Evolutionary conservation across 2,329 filamentous ascomycete species (phyloP).

Genomic region (Dothistroma pini): DNA sequence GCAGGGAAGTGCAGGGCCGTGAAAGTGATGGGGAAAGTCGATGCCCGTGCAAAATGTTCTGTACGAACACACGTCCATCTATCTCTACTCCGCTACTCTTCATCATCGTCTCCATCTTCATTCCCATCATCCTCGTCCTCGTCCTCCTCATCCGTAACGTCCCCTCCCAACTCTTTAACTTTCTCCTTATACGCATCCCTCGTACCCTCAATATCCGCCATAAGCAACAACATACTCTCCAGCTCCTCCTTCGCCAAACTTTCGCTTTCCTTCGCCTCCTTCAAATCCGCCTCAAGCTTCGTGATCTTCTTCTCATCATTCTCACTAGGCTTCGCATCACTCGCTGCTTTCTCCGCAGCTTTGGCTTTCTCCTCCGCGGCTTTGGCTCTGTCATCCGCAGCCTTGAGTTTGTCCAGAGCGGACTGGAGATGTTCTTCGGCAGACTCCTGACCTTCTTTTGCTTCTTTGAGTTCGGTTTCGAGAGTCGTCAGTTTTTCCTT

Average conservation of each 20-base stretch:
- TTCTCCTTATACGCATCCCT: constrained; percentile 29
- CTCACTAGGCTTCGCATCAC: constrained; percentile 3
- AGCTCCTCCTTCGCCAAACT: constrained; percentile 23
- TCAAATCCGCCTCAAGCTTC: constrained; percentile 19
- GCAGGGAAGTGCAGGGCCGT: not conserved
- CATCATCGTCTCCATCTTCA: constrained; percentile 26
- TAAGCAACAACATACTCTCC: constrained; percentile 40
- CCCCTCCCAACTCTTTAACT: constrained; percentile 30
- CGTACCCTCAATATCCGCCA: constrained; percentile 48
- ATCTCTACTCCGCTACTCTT: constrained; percentile 17
- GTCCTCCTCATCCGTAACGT: constrained; percentile 33
- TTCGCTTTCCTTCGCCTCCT: constrained; percentile 14
- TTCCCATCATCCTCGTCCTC: constrained; percentile 31
- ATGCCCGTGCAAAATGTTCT: not conserved
- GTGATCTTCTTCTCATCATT: constrained; percentile 10
- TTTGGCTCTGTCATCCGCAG: constrained; percentile 16
- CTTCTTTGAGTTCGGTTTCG: constrained; percentile 10
- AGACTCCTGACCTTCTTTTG: constrained; percentile 14
- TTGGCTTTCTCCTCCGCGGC: constrained; percentile 12
- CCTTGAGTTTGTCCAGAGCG: constrained; percentile 9
- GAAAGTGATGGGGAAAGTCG: not conserved
- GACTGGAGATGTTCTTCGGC: constrained; percentile 12
- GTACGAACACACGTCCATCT: not conserved
- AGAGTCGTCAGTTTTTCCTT: constrained; percentile 14
- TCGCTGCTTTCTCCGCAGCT: constrained; percentile 11